Base-by-base conservation (phyloP, 2,329 filamentous ascomycete species). In the Epichloe aotearoae region DNA sequence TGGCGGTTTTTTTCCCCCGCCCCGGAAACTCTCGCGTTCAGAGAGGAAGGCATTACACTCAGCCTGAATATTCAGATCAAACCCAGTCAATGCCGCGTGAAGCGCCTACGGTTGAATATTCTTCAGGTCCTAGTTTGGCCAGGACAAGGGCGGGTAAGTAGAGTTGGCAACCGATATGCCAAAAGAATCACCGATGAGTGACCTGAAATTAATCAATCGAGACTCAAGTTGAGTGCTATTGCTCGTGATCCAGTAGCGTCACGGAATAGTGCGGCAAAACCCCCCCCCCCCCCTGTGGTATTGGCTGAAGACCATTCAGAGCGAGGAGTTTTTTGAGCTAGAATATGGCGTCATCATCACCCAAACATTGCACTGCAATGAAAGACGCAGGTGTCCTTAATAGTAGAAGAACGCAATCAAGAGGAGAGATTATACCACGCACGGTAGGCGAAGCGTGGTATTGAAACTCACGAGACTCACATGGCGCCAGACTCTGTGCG, bases 341-440 rank as follows among this genome's bases (percentile, higher is more conserved):
- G 37, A 15, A 19, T 20, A 41, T 51, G 50, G 50, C 50, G 39
- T 47, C 30, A 51, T 48, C 33, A 33, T 17, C 20, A 23, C n/a
- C 43, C 38, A 43, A 46, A 40, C 23, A 47, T 37, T 30, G 49
- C 43, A 15, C 23, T 34, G 17, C 34, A 15, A 10, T 20, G 20
- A 37, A 33, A 23, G 7, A 11, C 4, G 11, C 45, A 11, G 5
- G 44, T 33, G 20, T 37, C 49, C 26, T 11, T 11, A 37, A 41
- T 15, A 26, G 26, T 26, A 26, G 26, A 30, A 30, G 26, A 26
- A 26, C 26, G 26, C 26, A 26, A 26, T 26, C 23, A 26, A 26
- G 23, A 26, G 6, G 6, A 26, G 23, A 26, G 26, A 26, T 3
- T 11, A 12, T 23, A 42, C n/a, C 39, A 42, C 20, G 33, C 23